Evolutionary conservation across 768 basidiomycete species (phyloP).

Genomic region (Collybia mongolica): DNA sequence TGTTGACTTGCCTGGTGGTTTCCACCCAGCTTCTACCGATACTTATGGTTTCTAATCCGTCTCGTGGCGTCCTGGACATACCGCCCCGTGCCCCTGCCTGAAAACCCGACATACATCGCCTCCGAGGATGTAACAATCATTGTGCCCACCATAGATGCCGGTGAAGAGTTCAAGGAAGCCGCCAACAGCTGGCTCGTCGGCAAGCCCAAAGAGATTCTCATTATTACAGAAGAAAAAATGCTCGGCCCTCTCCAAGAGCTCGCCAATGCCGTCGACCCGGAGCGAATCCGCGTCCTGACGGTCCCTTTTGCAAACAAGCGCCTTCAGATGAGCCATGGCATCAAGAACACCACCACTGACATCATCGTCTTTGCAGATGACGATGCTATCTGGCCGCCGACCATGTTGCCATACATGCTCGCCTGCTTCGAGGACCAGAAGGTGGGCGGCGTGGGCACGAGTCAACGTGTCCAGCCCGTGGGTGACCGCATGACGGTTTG

Average conservation of each 20-base stretch:
- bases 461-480: slow-evolving; percentile 82
- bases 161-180: slow-evolving; percentile 93
- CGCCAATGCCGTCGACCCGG: slow-evolving; percentile 83
- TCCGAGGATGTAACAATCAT: slow-evolving; percentile 95
- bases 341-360: slow-evolving; percentile 86
- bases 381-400: slow-evolving; percentile 94
- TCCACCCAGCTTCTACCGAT: slow-evolving; percentile 77
- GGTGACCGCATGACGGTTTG: slow-evolving; percentile 85
- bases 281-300: slow-evolving; percentile 81
- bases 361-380: slow-evolving; percentile 96
- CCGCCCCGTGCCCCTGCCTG: slow-evolving; percentile 85
- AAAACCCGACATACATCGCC: slow-evolving; percentile 88
- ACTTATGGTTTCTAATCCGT: slow-evolving; percentile 91
- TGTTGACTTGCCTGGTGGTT: slow-evolving; percentile 10
- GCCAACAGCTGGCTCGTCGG: slow-evolving; percentile 91
- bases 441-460: slow-evolving; percentile 89
- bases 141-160: slow-evolving; percentile 94
- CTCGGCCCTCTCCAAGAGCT: slow-evolving; percentile 84
- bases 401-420: slow-evolving; percentile 82
- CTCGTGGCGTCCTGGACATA: slow-evolving; percentile 76
- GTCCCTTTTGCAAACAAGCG: slow-evolving; percentile 95
- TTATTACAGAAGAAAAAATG: slow-evolving; percentile 86
- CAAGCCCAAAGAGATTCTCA: slow-evolving; percentile 78
- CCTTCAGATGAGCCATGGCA: slow-evolving; percentile 91
- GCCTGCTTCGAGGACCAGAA: slow-evolving; percentile 95